A percentile compares a stretch with the other conserved stretches of the same genome.
phyloP scores from a whole-genome alignment of 1,139 yeast species.

The Saccharomyces uvarum region DNA sequence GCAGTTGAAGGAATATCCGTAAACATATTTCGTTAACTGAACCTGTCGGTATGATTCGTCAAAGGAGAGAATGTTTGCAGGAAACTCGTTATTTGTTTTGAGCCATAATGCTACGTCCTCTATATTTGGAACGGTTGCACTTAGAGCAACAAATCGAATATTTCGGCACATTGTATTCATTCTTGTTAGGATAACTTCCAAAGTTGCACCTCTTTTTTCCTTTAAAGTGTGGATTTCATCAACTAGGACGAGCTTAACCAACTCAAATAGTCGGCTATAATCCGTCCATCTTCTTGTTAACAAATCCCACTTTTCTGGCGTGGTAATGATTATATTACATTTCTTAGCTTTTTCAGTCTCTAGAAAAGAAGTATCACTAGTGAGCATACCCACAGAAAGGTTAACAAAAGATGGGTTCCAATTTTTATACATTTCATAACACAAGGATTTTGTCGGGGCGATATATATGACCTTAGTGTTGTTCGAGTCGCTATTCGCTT shows the following conservation, averaged over 20 bases:
- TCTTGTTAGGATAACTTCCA: conserved; percentile 47
- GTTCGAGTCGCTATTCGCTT: conserved; percentile 7
- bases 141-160: conserved; percentile 44
- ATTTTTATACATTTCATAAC: conserved; percentile 38
- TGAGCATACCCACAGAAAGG: conserved; percentile 40
- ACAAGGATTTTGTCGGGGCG: conserved; percentile 50
- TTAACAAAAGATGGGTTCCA: conserved; percentile 40
- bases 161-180: conserved; percentile 38
- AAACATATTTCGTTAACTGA: conserved; percentile 36
- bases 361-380: conserved; percentile 40
- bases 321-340: conserved; percentile 43
- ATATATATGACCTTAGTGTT: conserved; percentile 40
- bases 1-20: conserved; percentile 35
- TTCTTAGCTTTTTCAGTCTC: conserved; percentile 39
- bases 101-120: conserved; percentile 45
- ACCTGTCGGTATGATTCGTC: conserved; percentile 45
- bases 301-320: conserved; percentile 55
- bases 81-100: conserved; percentile 19
- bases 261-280: conserved; percentile 34
- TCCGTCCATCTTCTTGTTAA: conserved; percentile 46
- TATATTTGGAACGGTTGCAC: conserved; percentile 50
- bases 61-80: conserved; percentile 35
- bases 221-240: conserved; percentile 47
- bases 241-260: conserved; percentile 38
- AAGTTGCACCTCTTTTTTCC: conserved; percentile 43